Evolutionary conservation across 169 alveolate genomes (phyloP).

Genomic region (Blepharisma undulans): DNA sequence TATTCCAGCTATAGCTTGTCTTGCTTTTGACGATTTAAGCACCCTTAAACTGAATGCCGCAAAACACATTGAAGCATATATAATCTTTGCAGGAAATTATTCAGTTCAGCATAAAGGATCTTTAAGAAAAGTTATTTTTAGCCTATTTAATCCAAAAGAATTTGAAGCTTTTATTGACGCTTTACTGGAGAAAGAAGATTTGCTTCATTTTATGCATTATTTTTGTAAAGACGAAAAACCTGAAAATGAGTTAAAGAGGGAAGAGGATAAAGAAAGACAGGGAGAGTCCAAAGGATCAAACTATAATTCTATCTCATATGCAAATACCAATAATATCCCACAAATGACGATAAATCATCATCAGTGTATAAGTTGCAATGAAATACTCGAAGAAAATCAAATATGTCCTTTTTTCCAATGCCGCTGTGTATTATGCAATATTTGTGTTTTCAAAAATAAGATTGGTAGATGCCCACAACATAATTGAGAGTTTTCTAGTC

Average conservation of each 20-base stretch:
- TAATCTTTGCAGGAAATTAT: not conserved
- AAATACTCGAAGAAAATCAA: not conserved
- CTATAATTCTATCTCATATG: not conserved
- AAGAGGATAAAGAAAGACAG: not conserved
- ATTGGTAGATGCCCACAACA: not conserved
- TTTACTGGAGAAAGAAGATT: not conserved
- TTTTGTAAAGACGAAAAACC: not conserved
- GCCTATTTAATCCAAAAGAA: not conserved
- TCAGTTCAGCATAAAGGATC: not conserved
- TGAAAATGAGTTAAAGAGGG: not conserved
- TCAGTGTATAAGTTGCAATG: not conserved
- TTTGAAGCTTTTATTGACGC: not conserved
- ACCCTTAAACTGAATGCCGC: too few relatives aligned
- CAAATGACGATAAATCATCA: not conserved
- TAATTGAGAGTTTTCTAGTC: not conserved
- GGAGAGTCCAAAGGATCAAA: not conserved
- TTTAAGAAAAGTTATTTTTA: not conserved
- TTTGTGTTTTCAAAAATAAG: not conserved
- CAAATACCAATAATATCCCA: not conserved
- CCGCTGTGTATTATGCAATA: not conserved
- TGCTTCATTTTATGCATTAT: not conserved
- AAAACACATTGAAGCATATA: not conserved
- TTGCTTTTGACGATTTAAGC: too few relatives aligned
- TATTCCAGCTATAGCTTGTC: not conserved
- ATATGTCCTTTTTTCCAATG: not conserved